Percentiles rank a stretch among this genome's conserved stretches.
phyloP scores from a whole-genome alignment of 2,329 filamentous ascomycete species.

The Clarireedia sp. region DNA sequence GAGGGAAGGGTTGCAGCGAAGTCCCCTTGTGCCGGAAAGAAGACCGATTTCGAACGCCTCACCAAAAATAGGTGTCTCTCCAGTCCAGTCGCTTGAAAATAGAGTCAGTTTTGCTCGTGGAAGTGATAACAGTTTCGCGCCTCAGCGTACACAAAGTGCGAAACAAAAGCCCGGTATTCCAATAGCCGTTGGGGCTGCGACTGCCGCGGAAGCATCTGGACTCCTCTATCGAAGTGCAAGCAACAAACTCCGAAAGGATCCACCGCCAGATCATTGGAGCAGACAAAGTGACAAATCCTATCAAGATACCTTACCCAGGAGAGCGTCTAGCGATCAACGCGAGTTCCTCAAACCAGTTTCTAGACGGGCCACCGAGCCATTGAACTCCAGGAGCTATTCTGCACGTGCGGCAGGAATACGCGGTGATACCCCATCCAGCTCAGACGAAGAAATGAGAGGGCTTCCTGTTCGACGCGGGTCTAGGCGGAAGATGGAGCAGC shows the following conservation, averaged over 20 bases:
- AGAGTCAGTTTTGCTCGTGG: slow-evolving; percentile 2
- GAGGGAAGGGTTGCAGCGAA: slow-evolving; percentile 31
- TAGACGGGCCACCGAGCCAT: background rate
- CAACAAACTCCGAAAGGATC: slow-evolving; percentile 52
- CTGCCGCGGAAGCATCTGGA: slow-evolving; percentile 22
- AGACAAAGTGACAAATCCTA: slow-evolving; percentile 33
- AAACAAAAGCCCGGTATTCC: slow-evolving; percentile 46
- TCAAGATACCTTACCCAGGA: slow-evolving; percentile 23
- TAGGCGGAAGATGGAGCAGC: slow-evolving; percentile 24
- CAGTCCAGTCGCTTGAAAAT: background rate
- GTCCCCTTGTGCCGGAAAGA: slow-evolving; percentile 25
- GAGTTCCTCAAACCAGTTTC: background rate
- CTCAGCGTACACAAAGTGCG: slow-evolving; percentile 50
- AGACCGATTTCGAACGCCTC: slow-evolving; percentile 16
- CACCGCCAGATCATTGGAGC: slow-evolving; percentile 44
- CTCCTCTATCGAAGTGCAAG: slow-evolving; percentile 42
- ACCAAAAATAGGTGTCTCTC: slow-evolving; percentile 4
- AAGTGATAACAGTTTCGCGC: slow-evolving; percentile 1
- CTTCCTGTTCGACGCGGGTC: slow-evolving; percentile 23
- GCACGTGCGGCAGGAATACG: background rate
- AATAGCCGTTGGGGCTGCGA: slow-evolving; percentile 13
- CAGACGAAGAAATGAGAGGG: slow-evolving; percentile 4
- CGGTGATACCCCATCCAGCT: background rate
- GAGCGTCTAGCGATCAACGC: background rate
- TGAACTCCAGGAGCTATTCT: background rate